Evolutionary conservation across 495 filamentous ascomycete genomes (phyloP), one percentile per base, ranked within the genome.

Genomic region (Aspergillus nanangensis): DNA sequence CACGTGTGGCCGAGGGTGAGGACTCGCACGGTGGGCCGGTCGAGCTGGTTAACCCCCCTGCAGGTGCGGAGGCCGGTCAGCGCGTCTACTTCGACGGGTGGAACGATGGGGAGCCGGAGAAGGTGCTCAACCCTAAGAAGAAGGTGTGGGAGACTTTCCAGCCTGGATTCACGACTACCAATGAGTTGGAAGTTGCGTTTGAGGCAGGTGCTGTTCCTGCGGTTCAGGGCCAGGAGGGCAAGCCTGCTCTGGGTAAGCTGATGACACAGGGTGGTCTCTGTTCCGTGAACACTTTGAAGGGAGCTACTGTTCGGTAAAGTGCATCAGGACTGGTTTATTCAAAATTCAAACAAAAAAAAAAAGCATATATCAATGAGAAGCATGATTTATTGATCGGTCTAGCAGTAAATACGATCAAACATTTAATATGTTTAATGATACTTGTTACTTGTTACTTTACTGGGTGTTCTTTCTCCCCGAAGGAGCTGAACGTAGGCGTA

Each of bases 141-240:
- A 96, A 96, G 81, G 68, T 96, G 44, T 97, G 90, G 89, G 93
- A 98, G 77, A 88, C 76, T 9, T 85, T 94, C 70, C 91, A 96
- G 72, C 88, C 88, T 4, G 93, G 92, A 0, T 97, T 97, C 67
- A 89, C 83, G 17, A 98, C 92, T 11, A 95, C 85, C 13, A 78
- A 80, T 3, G 66, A 65, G 27, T 69, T 87, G 41, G 88, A 89
- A 70, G 94, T 95, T 23, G 88, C 76, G 15, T 90, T 90, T 58
- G 85, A 89, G 49, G 77, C 74, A 37, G 70, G 60, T 22, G 79
- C 70, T 22, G 82, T 87, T 32, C 78, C 80, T 34, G 70, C 78
- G 64, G 66, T 83, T 37, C 61, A 75, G 51, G 78, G 72, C 46
- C 75, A 75, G 50, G 78, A 77, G 54, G 79, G 71, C 41, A 86